Evolutionary conservation across 176 grass and related monocot species (phyloP), one percentile per base, ranked within the genome.

Genomic region (Tillandsia leiboldiana): DNA sequence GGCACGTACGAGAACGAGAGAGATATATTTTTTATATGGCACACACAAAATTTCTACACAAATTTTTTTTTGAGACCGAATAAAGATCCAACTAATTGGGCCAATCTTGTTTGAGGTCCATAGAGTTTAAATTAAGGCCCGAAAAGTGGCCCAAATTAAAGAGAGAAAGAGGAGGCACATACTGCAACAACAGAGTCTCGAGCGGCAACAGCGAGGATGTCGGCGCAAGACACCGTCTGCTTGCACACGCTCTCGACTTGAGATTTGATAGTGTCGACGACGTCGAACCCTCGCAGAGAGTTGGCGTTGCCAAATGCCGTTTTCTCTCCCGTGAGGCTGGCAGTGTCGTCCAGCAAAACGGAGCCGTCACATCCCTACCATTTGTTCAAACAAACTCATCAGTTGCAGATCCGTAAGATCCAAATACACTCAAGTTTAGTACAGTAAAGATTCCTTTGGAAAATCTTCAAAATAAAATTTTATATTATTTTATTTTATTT

Each of bases 171-270:
- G 33, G 33, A 42, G 33, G 5, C 33, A 42, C 49, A 48, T 80
- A 94, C 86, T 12, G 83, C 81, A 1, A 90, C 78, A 2, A 95
- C 83, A 1, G 86, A 87, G 68, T 94, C 90, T 0, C 86, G 87
- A 47, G 91, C 83, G 0, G 87, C 90, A 9, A 95, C 75, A n/a
- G 87, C 63, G 54, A 87, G 72, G 75, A 95, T 95, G 75, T 95
- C 87, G n/a, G 91, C 91, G 66, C 91, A 95, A 24, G 91, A 87
- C 24, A 95, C 90, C 11, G 87, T 87, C 74, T 87, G 81, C 2
- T 11, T 12, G 69, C 83, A 95, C 48, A 80, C 33, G 66, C 76
- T 80, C 85, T 92, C 89, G 1, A 88, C 70, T 33, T 80, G 82
- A 49, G 85, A 53, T 69, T 91, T 91, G 71, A 88, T 83, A 68